Evolutionary conservation across 2,329 filamentous ascomycete species (phyloP).

Genomic region (Hymenoscyphus fructigenus): DNA sequence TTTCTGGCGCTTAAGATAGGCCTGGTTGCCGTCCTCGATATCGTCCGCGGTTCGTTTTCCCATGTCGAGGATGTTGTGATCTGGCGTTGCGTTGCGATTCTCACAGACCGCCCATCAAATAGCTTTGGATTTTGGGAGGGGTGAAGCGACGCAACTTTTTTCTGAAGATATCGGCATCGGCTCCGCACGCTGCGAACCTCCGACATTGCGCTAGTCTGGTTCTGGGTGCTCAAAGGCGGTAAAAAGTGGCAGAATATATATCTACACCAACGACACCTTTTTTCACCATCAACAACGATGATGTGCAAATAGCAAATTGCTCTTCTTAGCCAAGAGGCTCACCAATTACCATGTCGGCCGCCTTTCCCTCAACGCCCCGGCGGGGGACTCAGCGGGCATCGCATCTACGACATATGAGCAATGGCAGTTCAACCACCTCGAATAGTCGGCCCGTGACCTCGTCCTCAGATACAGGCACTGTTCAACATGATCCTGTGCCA

Average conservation of each 20-base stretch:
- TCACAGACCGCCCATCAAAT: not conserved
- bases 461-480: conserved; percentile 29
- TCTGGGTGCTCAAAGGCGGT: not conserved
- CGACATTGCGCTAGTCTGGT: not conserved
- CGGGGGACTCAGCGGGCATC: conserved; percentile 31
- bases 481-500: conserved; percentile 25
- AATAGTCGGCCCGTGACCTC: conserved; percentile 28
- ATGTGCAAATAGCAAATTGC: conserved; percentile 15
- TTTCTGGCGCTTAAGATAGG: conserved; percentile 38
- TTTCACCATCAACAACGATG: conserved; percentile 21
- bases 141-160: conserved; percentile 15
- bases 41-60: conserved; percentile 33
- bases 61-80: conserved; percentile 24
- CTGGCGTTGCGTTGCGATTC: not conserved
- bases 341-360: conserved; percentile 29
- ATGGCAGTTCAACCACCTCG: conserved; percentile 28
- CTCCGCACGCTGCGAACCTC: not conserved
- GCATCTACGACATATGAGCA: conserved; percentile 36
- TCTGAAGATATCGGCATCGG: not conserved
- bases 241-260: conserved; percentile 7
- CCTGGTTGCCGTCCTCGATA: conserved; percentile 32
- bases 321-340: conserved; percentile 20
- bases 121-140: not conserved
- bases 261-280: not conserved
- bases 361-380: conserved; percentile 26